Evolutionary conservation across 345 rosid species (phyloP), one percentile per base, ranked within the genome.

Genomic region (Camelina sativa): DNA sequence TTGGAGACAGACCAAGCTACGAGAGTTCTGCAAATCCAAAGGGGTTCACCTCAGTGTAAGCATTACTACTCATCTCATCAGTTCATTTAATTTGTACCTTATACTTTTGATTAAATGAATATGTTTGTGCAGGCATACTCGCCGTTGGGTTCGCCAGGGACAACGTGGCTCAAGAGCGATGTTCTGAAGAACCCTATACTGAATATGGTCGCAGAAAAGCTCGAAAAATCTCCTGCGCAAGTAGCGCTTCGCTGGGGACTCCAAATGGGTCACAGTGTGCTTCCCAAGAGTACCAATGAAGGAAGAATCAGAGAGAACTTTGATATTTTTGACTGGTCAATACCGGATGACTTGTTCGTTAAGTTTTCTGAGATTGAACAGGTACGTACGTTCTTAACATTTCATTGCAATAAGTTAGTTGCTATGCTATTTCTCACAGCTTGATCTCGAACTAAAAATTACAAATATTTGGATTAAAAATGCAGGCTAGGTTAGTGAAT

Each of bases 181-280:
- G 90, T 89, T 35, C 80, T 93, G 50, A 86, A 85, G 83, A 79
- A 81, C 38, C 88, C 88, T 0, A 62, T 83, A 30, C 70, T 87
- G 1, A 80, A 63, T 20, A 69, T 12, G 69, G 89, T 82, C 34
- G 94, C 97, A 0, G 83, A 84, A 80, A 82, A 86, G 67, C 74
- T 91, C 9, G 88, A 90, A 46, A 93, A 87, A 71, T 81, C 86
- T 57, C 84, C 91, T 40, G 96, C 98, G 0, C 94, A 93, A 79
- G 86, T 88, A 34, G 92, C 91, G 1, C 84, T 89, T 8, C 89
- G 92, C 35, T 93, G 98, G 92, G 97, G 98, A 10, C 72, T 93
- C 47, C 92, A 89, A 80, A 84, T 84, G 91, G 98, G 96, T 35
- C 80, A 93, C 43, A 86, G 97, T 73, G 97, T 91, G 16, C 90